Evolutionary conservation across 1,139 yeast genomes (phyloP).

Genomic region (Petasospora rhodanensis): DNA sequence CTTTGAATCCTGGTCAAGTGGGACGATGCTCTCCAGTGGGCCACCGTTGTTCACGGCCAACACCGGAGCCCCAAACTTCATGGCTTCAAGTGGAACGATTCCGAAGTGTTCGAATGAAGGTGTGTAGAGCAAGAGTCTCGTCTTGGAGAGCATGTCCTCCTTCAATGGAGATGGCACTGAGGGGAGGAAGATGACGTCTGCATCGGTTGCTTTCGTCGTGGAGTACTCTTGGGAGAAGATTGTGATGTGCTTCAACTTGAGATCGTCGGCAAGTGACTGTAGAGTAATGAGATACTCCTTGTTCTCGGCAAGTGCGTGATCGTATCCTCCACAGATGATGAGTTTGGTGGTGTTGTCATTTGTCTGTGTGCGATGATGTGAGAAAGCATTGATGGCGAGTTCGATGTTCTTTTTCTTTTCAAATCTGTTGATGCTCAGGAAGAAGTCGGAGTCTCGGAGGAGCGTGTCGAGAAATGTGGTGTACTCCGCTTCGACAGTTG

Average conservation of each 20-base stretch:
- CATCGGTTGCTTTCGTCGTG: constrained; percentile 25
- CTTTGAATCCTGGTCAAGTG: constrained; percentile 37
- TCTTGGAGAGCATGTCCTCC: constrained; percentile 52
- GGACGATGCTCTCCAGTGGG: constrained; percentile 75
- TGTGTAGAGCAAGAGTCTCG: constrained; percentile 72
- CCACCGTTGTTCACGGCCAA: constrained; percentile 90
- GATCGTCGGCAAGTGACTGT: constrained; percentile 41
- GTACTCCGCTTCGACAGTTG: constrained; percentile 20
- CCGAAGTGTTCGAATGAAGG: constrained; percentile 96
- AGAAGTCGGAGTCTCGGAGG: constrained; percentile 32
- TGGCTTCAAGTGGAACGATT: constrained; percentile 93
- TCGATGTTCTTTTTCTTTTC: constrained; percentile 82
- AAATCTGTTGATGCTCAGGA: constrained; percentile 81
- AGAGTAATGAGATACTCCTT: constrained; percentile 66
- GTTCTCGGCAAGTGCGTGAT: constrained; percentile 69
- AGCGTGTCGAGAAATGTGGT: constrained; percentile 18
- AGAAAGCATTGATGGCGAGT: constrained; percentile 68
- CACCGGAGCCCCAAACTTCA: constrained; percentile 80
- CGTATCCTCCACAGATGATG: constrained; percentile 91
- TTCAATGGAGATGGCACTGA: constrained; percentile 68
- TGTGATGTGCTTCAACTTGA: constrained; percentile 44
- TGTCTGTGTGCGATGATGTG: constrained; percentile 29
- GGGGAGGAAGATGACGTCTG: constrained; percentile 70
- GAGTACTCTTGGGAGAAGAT: constrained; percentile 38
- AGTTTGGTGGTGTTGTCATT: constrained; percentile 41